Percentiles rank a stretch among this genome's conserved stretches.
These are phyloP conservation scores for Flueggea neowawraea DNA, from an alignment of 441 rosid species.

Conservation along the genomic window DNA sequence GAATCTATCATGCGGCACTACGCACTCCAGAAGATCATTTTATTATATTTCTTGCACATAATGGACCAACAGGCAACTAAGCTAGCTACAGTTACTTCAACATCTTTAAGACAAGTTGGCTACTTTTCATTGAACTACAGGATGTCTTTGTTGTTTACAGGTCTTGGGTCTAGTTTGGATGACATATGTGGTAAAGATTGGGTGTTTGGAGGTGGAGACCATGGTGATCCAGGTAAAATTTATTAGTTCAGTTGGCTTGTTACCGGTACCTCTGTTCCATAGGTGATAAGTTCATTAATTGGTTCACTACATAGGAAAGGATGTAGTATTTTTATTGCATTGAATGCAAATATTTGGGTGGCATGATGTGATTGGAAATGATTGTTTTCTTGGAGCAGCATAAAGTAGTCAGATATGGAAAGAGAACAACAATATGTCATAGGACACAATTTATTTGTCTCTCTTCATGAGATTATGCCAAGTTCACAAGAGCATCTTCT, in stretches of 20 bases:
- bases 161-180: slow-evolving; percentile 69
- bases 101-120: slow-evolving; percentile 6
- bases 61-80: slow-evolving; percentile 74
- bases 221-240: slow-evolving; percentile 84
- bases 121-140: slow-evolving; percentile 6
- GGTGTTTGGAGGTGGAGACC: slow-evolving; percentile 67
- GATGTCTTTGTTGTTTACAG: slow-evolving; percentile 32
- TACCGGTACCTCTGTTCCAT: background rate
- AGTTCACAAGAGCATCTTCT: slow-evolving; percentile 14
- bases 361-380: slow-evolving; percentile 3
- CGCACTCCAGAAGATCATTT: slow-evolving; percentile 75
- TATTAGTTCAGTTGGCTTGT: slow-evolving; percentile 12
- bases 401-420: slow-evolving; percentile 2
- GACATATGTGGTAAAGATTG: slow-evolving; percentile 91
- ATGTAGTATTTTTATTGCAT: slow-evolving; percentile 7
- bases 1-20: slow-evolving; percentile 49
- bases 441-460: slow-evolving; percentile 12
- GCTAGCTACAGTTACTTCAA: slow-evolving; percentile 11
- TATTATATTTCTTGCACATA: slow-evolving; percentile 79
- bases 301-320: background rate
- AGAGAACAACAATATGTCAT: background rate
- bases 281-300: no score
- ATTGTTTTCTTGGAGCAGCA: slow-evolving; percentile 9
- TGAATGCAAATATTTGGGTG: background rate
- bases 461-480: background rate